Evolutionary conservation across 495 filamentous ascomycete species (phyloP), one percentile per base, ranked within the genome.

Genomic region (Penicillium ochrochloron): DNA sequence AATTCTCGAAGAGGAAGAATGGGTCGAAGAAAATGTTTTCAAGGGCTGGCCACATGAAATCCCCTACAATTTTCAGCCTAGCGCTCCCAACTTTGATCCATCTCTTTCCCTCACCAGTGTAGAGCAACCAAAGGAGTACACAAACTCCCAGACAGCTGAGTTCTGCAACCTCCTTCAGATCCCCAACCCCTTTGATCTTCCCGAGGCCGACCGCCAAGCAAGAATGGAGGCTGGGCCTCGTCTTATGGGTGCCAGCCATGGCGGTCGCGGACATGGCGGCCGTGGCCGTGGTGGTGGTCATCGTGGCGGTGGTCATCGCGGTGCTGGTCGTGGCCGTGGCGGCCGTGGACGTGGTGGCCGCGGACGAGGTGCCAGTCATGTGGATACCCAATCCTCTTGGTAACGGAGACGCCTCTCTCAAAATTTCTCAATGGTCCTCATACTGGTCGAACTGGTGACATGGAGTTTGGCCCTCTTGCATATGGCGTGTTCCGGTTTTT

Each of bases 151-250:
- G 76, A 97, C 92, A 10, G 75, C 75, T 8, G 70, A 75, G 19
- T 98, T 95, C 75, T 97, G 95, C 72, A 80, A 86, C 57, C 72
- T 97, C 60, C 52, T 97, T 1, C 86, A 86, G 4, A 91, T 97
- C 41, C 79, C 83, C 33, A 94, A 98, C 75, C 82, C 85, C 44
- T 97, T 97, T 78, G 78, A 86, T 64, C 80, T 88, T 0, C 87
- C 72, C 3, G 87, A 91, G 9, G 90, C 90, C 66, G 91, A 94
- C 68, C 84, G 85, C 59, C 73, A 76, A 34, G 80, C 76, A 61
- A 83, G 88, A 65, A 66, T 70, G 17, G 73, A 76, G 34, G 75
- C 67, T 42, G 73, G 76, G 0, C 73, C 76, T 23, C 72, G 77
- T 21, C 63, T 72, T 59, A 69, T 23, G 66, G 63, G 46, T 33